phyloP scores from a whole-genome alignment of 2,329 filamentous ascomycete genomes.

The Aspergillus sp. region DNA sequence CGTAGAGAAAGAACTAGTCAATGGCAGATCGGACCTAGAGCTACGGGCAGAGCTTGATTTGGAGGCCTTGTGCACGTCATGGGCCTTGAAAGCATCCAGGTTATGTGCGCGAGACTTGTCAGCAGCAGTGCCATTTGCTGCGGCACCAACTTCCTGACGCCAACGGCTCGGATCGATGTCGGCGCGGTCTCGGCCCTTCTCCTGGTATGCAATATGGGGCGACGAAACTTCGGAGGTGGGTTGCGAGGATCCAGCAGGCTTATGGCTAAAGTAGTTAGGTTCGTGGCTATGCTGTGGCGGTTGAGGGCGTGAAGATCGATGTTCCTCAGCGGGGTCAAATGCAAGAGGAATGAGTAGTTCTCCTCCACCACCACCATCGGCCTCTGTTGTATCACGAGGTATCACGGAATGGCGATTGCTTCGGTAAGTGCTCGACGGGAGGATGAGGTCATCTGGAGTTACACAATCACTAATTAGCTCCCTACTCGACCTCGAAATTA shows the following conservation, averaged over 20 bases:
- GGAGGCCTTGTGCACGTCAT: constrained; percentile 69
- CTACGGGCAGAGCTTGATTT: constrained; percentile 44
- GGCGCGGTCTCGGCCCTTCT: constrained; percentile 66
- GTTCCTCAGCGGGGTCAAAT: constrained; percentile 63
- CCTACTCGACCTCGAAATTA: not conserved
- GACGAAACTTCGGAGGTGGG: constrained; percentile 49
- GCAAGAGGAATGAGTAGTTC: constrained; percentile 74
- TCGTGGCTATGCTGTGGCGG: constrained; percentile 23
- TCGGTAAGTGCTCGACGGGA: constrained; percentile 73
- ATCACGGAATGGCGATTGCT: constrained; percentile 71
- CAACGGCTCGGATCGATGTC: constrained; percentile 33
- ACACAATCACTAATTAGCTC: not conserved
- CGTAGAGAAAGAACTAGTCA: constrained; percentile 37
- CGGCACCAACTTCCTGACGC: constrained; percentile 22
- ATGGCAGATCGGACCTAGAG: constrained; percentile 36
- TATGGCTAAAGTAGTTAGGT: constrained; percentile 2
- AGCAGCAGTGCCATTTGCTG: constrained; percentile 17
- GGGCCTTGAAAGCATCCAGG: constrained; percentile 66
- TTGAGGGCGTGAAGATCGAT: constrained; percentile 50
- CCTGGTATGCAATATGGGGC: constrained; percentile 89
- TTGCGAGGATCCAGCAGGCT: constrained; percentile 26
- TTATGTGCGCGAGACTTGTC: constrained; percentile 7
- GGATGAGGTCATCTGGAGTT: constrained; percentile 54
- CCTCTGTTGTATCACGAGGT: constrained; percentile 42
- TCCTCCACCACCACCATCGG: constrained; percentile 54